phyloP scores from a whole-genome alignment of 2,329 filamentous ascomycete species.

The Curvularia hawaiiensis region DNA sequence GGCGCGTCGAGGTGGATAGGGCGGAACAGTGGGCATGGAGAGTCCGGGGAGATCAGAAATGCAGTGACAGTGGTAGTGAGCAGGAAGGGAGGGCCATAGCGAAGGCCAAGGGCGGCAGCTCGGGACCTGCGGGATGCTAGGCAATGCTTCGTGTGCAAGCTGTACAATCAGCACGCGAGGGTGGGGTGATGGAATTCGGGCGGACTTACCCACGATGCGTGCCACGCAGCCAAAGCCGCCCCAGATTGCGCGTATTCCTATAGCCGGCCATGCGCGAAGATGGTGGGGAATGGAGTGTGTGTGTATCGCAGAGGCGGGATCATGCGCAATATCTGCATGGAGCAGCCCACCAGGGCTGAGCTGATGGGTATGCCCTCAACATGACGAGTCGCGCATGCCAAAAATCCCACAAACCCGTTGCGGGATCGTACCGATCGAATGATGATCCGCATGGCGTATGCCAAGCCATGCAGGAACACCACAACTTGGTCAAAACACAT shows the following conservation, averaged over 20 bases:
- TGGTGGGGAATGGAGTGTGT: neutral
- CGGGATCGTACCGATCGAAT: conserved; percentile 20
- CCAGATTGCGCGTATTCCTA: conserved; percentile 30
- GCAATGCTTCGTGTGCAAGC: conserved; percentile 30
- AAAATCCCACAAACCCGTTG: conserved; percentile 28
- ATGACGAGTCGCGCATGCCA: conserved; percentile 33
- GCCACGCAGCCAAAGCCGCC: conserved; percentile 35
- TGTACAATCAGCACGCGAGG: conserved; percentile 22
- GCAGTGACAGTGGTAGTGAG: conserved; percentile 31
- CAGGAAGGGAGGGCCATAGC: conserved; percentile 39
- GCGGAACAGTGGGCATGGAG: conserved; percentile 23
- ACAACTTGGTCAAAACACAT: neutral
- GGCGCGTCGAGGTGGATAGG: conserved; percentile 40
- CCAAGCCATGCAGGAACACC: conserved; percentile 32
- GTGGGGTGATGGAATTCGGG: neutral
- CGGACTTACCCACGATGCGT: conserved; percentile 32
- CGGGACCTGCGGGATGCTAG: conserved; percentile 16
- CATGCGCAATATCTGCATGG: conserved; percentile 6
- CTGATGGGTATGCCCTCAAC: conserved; percentile 30
- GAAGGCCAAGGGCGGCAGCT: conserved; percentile 24
- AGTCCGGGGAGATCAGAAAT: conserved; percentile 24
- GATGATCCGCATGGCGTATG: conserved; percentile 20
- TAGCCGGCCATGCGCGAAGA: conserved; percentile 32
- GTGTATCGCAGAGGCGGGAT: neutral
- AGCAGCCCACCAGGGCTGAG: conserved; percentile 28